Base-by-base conservation (phyloP, 352 stramenopile species). In the Globisporangium splendens region DNA sequence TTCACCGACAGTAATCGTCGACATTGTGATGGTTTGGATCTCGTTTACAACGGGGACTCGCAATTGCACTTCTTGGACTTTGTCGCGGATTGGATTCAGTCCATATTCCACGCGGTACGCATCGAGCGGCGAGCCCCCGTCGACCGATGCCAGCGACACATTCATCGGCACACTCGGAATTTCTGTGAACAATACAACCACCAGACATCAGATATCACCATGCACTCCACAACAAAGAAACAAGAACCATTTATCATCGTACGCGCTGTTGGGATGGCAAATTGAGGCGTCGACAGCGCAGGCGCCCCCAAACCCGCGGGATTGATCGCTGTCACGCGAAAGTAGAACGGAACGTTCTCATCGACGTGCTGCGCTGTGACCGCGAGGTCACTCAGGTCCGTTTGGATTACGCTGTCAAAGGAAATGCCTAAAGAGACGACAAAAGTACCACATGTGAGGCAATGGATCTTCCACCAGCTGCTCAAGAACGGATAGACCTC, bases 291-390 rank as follows among this genome's bases (percentile, higher is more conserved):
- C 18, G 93, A 88, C 13, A 96, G 73, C 0, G 85, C 64, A 1
- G 65, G 59, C 2, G 61, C 53, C 3, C 96, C 91, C 7, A 68
- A 50, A 10, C 96, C 96, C 17, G 94, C 70, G 11, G 80, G 70
- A 59, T 98, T 98, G 21, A 94, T 89, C 22, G 95, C 95, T 7
- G 83, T 91, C 18, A 98, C 94, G 15, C 92, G 82, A 54, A 98
- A 92, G 66, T 97, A 98, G 61, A 98, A 98, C 11, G 90, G 78
- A 7, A 98, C 89, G 31, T 97, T 97, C 52, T 98, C 86, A 42
- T 98, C 89, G 2, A 99, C 75, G 12, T 89, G 75, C 28, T 79
- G 72, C 6, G 97, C 87, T 1, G 75, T 87, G 48, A 95, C 68
- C 1, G 76, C 72, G n/a, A 98, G 67, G 48, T 93, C 73, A 44